Base-by-base conservation (phyloP, 169 alveolate genomes). In the Besnoitia besnoiti region DNA sequence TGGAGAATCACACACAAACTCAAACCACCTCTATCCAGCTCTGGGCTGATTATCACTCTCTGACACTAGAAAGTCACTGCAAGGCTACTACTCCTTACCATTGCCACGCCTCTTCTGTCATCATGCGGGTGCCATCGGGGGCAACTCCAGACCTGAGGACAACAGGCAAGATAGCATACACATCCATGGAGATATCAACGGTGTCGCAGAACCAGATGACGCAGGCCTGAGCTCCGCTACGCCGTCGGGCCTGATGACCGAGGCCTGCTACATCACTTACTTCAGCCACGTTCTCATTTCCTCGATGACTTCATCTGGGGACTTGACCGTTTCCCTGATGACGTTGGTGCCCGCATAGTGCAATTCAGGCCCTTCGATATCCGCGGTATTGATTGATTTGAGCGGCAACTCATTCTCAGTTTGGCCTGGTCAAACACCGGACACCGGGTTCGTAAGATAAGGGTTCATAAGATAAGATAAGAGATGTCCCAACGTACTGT, bases 51-150 rank as follows among this genome's bases (percentile, higher is more conserved):
- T n/a, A n/a, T n/a, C n/a, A n/a, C n/a, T n/a, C n/a, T n/a, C n/a
- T n/a, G n/a, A n/a, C n/a, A n/a, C n/a, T n/a, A n/a, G n/a, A n/a
- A n/a, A n/a, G n/a, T n/a, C n/a, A n/a, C n/a, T n/a, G n/a, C n/a
- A n/a, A n/a, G n/a, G n/a, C n/a, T n/a, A n/a, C n/a, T n/a, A n/a
- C n/a, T n/a, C n/a, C 95, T 85, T 44, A 95, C 96, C 96, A 95
- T 49, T 95, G 91, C 85, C 95, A 90, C 30, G 93, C 89, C 50
- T 95, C 94, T 73, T 92, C 94, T 46, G 96, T 95, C 96, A 95
- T 59, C 94, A 95, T 95, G 39, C 96, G 88, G 33, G 95, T 91
- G 42, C 96, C 96, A 88, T 95, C 95, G 10, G 95, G 95, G 21
- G 96, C 93, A 39, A 95, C 93, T 5, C 96, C 96, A 91, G 95